Percentiles rank a stretch among this genome's conserved stretches.
phyloP scores from a whole-genome alignment of 169 alveolate species.

The Eimeria praecox region DNA sequence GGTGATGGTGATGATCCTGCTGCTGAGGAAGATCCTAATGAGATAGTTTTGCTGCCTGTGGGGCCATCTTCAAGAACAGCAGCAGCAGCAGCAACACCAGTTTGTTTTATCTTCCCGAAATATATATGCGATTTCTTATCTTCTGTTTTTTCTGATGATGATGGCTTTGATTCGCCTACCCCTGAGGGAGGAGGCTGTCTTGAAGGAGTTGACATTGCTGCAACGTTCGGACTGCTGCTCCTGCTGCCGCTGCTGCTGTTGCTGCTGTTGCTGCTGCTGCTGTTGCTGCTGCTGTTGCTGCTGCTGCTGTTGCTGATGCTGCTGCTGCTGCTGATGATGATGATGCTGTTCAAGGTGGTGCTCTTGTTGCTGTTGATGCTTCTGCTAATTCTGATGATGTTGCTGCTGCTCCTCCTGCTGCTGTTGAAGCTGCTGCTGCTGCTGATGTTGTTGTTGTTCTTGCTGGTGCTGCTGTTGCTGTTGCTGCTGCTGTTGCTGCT shows the following conservation, averaged over 20 bases:
- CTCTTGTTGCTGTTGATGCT: not conserved
- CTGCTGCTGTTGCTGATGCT: not conserved
- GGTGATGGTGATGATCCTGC: no score
- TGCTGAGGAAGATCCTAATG: not conserved
- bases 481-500: not conserved
- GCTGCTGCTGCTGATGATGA: not conserved
- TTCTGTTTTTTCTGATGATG: not conserved
- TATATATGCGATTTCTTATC: not conserved
- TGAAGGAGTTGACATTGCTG: not conserved
- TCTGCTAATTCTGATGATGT: not conserved
- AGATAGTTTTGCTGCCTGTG: not conserved
- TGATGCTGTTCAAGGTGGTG: not conserved
- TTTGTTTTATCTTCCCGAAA: constrained; percentile 15
- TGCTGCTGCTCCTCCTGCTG: constrained; percentile 25
- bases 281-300: not conserved
- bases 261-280: not conserved
- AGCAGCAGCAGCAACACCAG: constrained; percentile 3
- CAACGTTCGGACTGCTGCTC: not conserved
- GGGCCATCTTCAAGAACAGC: constrained; percentile 24
- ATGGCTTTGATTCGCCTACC: not conserved
- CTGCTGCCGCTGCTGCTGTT: constrained; percentile 20
- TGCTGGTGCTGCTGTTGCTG: no score
- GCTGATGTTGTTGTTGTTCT: not conserved
- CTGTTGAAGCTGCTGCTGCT: not conserved
- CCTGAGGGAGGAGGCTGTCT: not conserved